These are phyloP conservation scores for Naganishia sp. DNA, from an alignment of 1,284 basidiomycete species.

Conservation along the genomic window DNA sequence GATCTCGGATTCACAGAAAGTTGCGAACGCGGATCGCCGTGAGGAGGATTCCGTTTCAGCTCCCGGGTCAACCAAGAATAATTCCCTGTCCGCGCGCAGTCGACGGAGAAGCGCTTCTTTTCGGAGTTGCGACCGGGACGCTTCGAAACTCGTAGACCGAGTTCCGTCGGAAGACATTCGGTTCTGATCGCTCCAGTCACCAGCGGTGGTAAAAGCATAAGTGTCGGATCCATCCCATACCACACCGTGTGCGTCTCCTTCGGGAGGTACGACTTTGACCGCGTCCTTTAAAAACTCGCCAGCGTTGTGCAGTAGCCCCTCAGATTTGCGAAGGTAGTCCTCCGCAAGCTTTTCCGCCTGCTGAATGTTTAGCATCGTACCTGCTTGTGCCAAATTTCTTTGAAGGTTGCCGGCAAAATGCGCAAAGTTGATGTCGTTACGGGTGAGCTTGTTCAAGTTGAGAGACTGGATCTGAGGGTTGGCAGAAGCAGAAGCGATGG, in stretches of 20 bases:
- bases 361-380: conserved; percentile 54
- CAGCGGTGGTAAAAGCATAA: conserved; percentile 61
- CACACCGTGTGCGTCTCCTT: conserved; percentile 55
- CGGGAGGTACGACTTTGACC: conserved; percentile 84
- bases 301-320: conserved; percentile 65
- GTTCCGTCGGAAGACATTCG: conserved; percentile 30
- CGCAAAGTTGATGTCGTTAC: conserved; percentile 39
- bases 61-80: conserved; percentile 68
- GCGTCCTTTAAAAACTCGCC: conserved; percentile 76
- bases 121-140: conserved; percentile 51
- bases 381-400: conserved; percentile 45
- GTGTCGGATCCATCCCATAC: conserved; percentile 80
- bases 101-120: conserved; percentile 75
- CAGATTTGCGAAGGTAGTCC: conserved; percentile 67
- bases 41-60: conserved; percentile 58
- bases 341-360: conserved; percentile 79
- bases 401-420: conserved; percentile 63
- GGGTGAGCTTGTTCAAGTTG: conserved; percentile 35
- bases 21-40: conserved; percentile 62
- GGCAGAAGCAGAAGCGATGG: conserved; percentile 64
- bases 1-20: conserved; percentile 64
- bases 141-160: conserved; percentile 47
- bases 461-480: conserved; percentile 29
- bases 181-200: conserved; percentile 7
- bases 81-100: conserved; percentile 71